Base-by-base conservation (phyloP, 306 rosid species). In the Cyclanthera cordifolia region DNA sequence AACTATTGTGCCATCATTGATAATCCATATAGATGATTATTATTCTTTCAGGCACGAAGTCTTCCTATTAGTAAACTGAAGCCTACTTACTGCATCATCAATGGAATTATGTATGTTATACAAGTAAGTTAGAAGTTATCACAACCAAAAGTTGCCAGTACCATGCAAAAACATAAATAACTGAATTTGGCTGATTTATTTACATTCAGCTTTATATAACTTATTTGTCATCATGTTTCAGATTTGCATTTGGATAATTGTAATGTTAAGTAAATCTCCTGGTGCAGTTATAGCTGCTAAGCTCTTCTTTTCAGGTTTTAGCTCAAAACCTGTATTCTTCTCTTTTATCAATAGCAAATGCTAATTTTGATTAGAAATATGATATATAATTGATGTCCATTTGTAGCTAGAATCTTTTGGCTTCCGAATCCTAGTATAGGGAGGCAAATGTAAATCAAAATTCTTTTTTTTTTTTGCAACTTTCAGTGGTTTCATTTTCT, bases 291-390 rank as follows among this genome's bases (percentile, higher is more conserved):
- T 82, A 81, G 74, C 71, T 45, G 94, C 89, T 51, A 77, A 75
- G 63, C 75, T 89, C 79, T 87, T 89, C 79, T 78, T 89, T 53
- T 82, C 96, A 81, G 90, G 96, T 88, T 77, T 64, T 45, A 69
- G 71, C 20, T 61, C 45, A 13, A 66, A 25, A 46, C 52, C 7
- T 15, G 23, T 37, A 65, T 46, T 46, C 37, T 43, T 64, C 11
- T 46, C 70, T 46, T 24, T 20, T 46, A 46, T 65, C 6, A 21
- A 39, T 34, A 39, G 53, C 37, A 56, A 56, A 25, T 56, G 6
- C 19, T 56, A 25, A 27, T 15, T 52, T 56, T 25, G 1, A 58
- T 57, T 57, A 11, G 17, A 55, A 25, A 4, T 55, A 12, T 16
- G 21, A 57, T 57, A 8, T 21, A 12, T 64, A 13, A 64, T 43